Conservation (phyloP, 441 rosid species). For the Erodium trifolium region DNA sequence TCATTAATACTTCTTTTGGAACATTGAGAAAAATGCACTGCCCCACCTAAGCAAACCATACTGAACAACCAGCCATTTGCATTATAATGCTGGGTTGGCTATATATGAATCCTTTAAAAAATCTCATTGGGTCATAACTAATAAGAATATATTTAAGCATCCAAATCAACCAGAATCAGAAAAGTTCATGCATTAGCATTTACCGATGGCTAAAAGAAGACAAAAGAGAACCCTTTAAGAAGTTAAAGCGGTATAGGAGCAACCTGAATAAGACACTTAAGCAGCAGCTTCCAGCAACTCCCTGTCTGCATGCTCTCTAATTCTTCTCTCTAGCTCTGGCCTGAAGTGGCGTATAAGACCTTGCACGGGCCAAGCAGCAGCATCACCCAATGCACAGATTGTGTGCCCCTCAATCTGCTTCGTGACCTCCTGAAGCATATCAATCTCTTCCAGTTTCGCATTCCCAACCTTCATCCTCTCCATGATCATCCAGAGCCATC, state of each 20-base stretch:
- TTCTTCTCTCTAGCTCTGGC: conserved; percentile 98
- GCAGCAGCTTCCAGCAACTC: conserved; percentile 94
- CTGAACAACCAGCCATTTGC: background rate
- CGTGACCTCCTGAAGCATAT: conserved; percentile 98
- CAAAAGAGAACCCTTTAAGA: background rate
- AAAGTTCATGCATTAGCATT: background rate
- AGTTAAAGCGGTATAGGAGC: conserved; percentile 11
- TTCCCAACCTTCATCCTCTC: conserved; percentile 94
- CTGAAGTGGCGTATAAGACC: conserved; percentile 96
- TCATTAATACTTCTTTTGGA: background rate
- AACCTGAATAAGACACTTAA: conserved; percentile 49
- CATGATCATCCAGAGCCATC: conserved; percentile 99
- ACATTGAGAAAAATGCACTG: background rate
- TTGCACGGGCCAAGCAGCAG: conserved; percentile 99
- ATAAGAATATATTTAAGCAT: background rate
- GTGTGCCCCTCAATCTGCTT: conserved; percentile 99
- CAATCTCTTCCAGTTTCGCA: conserved; percentile 95
- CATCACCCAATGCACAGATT: conserved; percentile 97
- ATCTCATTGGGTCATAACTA: background rate
- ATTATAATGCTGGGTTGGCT: background rate
- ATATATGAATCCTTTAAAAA: background rate
- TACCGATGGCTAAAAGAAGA: background rate
- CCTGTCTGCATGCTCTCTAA: conserved; percentile 76
- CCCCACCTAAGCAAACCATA: too few species aligned
- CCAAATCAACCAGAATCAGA: background rate